A percentile compares a stretch with the other conserved stretches of the same genome.
Conservation (phyloP, 306 rosid species). For the Aeschynomene evenia region DNA sequence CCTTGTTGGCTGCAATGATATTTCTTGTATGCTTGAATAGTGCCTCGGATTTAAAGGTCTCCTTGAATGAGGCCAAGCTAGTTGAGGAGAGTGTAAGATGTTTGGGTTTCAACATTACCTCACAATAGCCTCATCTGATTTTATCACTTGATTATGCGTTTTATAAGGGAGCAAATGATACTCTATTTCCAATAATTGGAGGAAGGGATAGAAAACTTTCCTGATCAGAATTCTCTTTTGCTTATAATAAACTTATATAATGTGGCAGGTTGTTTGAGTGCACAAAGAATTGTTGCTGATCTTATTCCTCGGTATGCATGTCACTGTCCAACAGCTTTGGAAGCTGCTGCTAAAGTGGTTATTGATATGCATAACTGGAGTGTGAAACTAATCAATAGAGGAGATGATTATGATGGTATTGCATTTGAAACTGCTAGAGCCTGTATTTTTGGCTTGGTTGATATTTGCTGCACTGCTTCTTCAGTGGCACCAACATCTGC, state of each 20-base stretch:
- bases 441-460: slow-evolving; percentile 71
- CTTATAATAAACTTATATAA: slow-evolving; percentile 25
- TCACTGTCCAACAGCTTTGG: slow-evolving; percentile 84
- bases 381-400: slow-evolving; percentile 53
- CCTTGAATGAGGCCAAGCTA: slow-evolving; percentile 1
- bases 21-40: slow-evolving; percentile 17
- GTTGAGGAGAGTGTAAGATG: slow-evolving; percentile 5
- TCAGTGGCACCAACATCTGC: slow-evolving; percentile 66
- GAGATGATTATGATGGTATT: slow-evolving; percentile 64
- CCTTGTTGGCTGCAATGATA: background rate
- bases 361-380: slow-evolving; percentile 76
- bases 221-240: slow-evolving; percentile 30
- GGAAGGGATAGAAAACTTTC: slow-evolving; percentile 5
- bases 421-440: slow-evolving; percentile 79
- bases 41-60: slow-evolving; percentile 13
- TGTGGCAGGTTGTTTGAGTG: slow-evolving; percentile 76
- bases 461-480: slow-evolving; percentile 67
- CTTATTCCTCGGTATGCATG: slow-evolving; percentile 87
- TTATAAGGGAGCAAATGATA: background rate
- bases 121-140: background rate
- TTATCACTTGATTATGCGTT: background rate
- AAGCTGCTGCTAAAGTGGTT: slow-evolving; percentile 76
- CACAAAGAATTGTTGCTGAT: slow-evolving; percentile 80
- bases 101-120: slow-evolving; percentile 23
- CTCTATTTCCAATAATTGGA: slow-evolving; percentile 13